Base-by-base conservation (phyloP, 2,329 filamentous ascomycete species). In the Trichoderma sp. region DNA sequence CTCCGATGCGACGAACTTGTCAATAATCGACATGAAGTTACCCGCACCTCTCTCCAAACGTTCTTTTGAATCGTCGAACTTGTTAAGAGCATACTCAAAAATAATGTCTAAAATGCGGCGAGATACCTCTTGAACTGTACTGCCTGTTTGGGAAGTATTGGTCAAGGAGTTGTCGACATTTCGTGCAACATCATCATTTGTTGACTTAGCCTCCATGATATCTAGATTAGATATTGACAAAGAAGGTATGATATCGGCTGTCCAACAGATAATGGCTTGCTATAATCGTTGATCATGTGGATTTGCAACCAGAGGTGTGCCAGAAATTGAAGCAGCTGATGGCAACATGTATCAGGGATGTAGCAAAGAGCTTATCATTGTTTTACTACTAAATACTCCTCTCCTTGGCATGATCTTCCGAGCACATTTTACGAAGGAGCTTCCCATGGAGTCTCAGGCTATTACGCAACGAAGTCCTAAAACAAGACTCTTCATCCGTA, bases 71-170 rank as follows among this genome's bases (percentile, higher is more conserved):
- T 80, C 77, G 21, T 79, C 78, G 38, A 81, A 81, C 24, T 81
- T 81, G 69, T 81, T 80, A 0, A 81, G 76, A 1, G 80, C 75
- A 53, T 80, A 80, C 12, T 81, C 77, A 7, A 79, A 78, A 29
- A 81, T 79, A 76, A 81, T 78, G 38, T 77, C 77, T 27, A 81
- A 45, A 31, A 81, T 79, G 12, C 65, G 71, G 6, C 65, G 60
- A 56, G 78, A 78, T 5, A 64, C 64, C 56, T 71, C 27, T 3
- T 24, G 29, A 14, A 24, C 38, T 59, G 16, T 31, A 3, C 18
- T 63, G 7, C 16, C 29, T n/a, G 29, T 4, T 63, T 33, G 18
- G 2, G 18, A 63, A 18, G 18, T 11, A 3, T 35, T 31, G 29
- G 29, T 4, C 59, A 14, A 21, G 29, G 29, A 33, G 16, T 12